Conservation (phyloP, 805 yeast species). For the Pichia occidentalis region DNA sequence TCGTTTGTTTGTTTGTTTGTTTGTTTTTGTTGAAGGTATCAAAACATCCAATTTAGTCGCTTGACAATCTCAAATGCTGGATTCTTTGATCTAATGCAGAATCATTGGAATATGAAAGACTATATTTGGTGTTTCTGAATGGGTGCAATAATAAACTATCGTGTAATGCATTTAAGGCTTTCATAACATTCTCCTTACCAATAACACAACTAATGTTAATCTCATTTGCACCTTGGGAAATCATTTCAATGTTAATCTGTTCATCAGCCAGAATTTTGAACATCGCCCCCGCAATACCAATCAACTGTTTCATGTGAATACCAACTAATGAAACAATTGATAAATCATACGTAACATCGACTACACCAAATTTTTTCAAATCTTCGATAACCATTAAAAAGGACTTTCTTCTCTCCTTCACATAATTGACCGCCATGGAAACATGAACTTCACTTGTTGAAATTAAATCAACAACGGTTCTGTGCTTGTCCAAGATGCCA, state of each 20-base stretch:
- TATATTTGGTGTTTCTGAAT: constrained; percentile 18
- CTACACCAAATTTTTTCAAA: constrained; percentile 73
- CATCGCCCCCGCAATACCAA: constrained; percentile 97
- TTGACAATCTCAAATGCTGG: constrained; percentile 37
- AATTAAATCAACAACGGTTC: constrained; percentile 87
- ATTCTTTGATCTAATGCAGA: constrained; percentile 39
- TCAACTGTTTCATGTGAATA: constrained; percentile 91
- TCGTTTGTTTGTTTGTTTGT: too few relatives aligned
- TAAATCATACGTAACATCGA: constrained; percentile 81
- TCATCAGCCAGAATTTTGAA: constrained; percentile 91
- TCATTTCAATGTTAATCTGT: constrained; percentile 92
- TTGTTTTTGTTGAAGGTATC: too few relatives aligned
- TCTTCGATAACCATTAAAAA: constrained; percentile 72
- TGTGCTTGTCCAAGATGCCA: constrained; percentile 74
- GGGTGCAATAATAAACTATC: constrained; percentile 56
- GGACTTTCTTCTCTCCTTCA: constrained; percentile 48
- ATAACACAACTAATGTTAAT: constrained; percentile 89
- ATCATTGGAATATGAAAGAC: constrained; percentile 17
- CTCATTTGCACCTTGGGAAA: constrained; percentile 96
- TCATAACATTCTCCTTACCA: constrained; percentile 70
- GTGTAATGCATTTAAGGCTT: constrained; percentile 83
- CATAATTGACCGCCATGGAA: constrained; percentile 91
- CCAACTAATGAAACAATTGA: constrained; percentile 94
- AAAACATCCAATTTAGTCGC: too few relatives aligned
- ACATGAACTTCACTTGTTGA: constrained; percentile 98